A percentile compares a stretch with the other conserved stretches of the same genome.
Conservation (phyloP, 2,329 filamentous ascomycete genomes). For the Fusarium sublunatum region DNA sequence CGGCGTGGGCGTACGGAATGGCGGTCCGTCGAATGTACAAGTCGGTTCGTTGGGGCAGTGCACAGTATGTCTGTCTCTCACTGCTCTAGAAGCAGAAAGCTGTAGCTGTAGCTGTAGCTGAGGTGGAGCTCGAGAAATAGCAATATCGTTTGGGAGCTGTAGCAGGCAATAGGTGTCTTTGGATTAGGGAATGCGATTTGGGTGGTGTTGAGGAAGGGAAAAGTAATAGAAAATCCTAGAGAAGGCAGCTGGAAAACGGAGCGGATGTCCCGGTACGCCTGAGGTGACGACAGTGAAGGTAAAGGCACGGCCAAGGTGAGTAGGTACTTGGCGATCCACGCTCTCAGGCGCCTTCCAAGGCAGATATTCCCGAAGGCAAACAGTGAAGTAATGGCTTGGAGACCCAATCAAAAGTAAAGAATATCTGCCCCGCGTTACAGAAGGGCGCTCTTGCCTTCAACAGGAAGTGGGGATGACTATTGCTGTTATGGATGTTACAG, state of each 20-base stretch:
- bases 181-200: not conserved
- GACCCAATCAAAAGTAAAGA: conserved; percentile 25
- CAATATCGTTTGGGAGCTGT: conserved; percentile 16
- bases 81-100: not conserved
- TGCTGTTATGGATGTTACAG: not conserved
- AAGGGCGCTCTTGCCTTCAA: conserved; percentile 3
- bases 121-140: conserved; percentile 18
- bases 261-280: conserved; percentile 27
- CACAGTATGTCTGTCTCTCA: conserved; percentile 10
- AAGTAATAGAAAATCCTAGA: conserved; percentile 7
- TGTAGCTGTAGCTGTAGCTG: conserved; percentile 1
- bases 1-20: not conserved
- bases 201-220: conserved; percentile 19
- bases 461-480: conserved; percentile 18
- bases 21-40: conserved; percentile 11
- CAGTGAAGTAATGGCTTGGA: conserved; percentile 21
- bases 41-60: conserved; percentile 19
- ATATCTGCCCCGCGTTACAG: conserved; percentile 30
- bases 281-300: conserved; percentile 34
- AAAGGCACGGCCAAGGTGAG: conserved; percentile 11
- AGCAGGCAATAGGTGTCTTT: not conserved
- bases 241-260: conserved; percentile 21
- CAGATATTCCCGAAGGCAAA: conserved; percentile 18
- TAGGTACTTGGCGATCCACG: conserved; percentile 32
- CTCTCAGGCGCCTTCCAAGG: conserved; percentile 30